Percentiles rank a stretch among this genome's conserved stretches.
phyloP scores from a whole-genome alignment of 1,284 basidiomycete species.

The Leccinum subrobustum region DNA sequence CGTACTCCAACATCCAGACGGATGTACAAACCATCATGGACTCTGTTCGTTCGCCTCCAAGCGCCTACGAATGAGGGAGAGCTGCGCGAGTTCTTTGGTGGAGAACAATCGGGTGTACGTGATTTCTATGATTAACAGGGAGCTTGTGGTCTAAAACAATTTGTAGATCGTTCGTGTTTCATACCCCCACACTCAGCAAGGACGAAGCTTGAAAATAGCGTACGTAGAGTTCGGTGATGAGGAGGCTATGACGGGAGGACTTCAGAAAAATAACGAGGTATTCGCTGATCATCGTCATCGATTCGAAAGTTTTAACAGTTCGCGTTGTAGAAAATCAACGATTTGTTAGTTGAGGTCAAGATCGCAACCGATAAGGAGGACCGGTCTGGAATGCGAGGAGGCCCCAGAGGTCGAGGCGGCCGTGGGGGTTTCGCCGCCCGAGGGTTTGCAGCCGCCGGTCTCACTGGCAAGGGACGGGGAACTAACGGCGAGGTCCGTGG shows the following conservation, averaged over 20 bases:
- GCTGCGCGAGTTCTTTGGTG: no score
- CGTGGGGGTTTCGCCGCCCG: constrained; percentile 49
- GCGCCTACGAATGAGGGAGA: no score
- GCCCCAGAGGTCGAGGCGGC: constrained; percentile 57
- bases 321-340: constrained; percentile 60
- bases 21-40: no score
- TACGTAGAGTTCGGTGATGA: constrained; percentile 90
- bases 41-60: no score
- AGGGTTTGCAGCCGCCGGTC: constrained; percentile 66
- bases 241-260: constrained; percentile 73
- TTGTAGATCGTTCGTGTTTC: constrained; percentile 70
- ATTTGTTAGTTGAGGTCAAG: constrained; percentile 59
- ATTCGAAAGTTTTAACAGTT: constrained; percentile 2
- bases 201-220: constrained; percentile 56
- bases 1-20: no score
- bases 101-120: no score
- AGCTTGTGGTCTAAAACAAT: constrained; percentile 4
- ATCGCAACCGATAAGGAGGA: constrained; percentile 68
- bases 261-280: constrained; percentile 72
- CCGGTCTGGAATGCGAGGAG: constrained; percentile 33
- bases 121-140: not conserved
- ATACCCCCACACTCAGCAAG: constrained; percentile 50
- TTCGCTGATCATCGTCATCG: constrained; percentile 18
- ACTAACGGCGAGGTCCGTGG: constrained; percentile 31
- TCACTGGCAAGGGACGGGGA: constrained; percentile 45